Evolutionary conservation across 352 stramenopile genomes (phyloP), one percentile per base, ranked within the genome.

Genomic region (Phytopythium montanum): DNA sequence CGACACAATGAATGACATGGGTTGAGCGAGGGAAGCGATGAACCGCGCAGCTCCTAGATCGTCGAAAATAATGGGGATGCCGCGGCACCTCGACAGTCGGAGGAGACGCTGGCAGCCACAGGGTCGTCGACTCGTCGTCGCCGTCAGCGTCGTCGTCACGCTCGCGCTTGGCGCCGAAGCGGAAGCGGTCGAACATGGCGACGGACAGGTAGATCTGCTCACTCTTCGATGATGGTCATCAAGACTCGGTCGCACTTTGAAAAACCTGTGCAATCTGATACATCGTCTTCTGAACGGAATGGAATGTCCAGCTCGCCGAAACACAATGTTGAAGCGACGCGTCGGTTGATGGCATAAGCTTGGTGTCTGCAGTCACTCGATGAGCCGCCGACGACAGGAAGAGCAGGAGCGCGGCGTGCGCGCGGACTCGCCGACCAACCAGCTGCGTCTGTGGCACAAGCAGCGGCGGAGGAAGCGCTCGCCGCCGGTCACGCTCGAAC

Each of bases 161-260:
- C 53, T 64, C 33, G 26, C 81, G 77, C 72, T 89, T 91, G 34
- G 59, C 54, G 19, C 79, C 62, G 55, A 87, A 87, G 41, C 79
- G 77, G 65, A 87, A 91, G 45, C 70, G 74, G 14, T 74, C 66
- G 46, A 91, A 91, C 54, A 86, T 70, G 39, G 55, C 61, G 33
- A 7, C 19, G 19, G 19, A n/a, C n/a, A n/a, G n/a, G n/a, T n/a
- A n/a, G 33, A 38, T 38, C 33, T 38, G 33, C 33, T 38, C 9
- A 12, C 14, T 12, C 14, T 8, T 38, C 14, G 33, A 6, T 16
- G 33, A 14, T 38, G 33, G 14, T 38, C 9, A 13, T 10, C 31
- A 36, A 13, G n/a, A n/a, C n/a, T n/a, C n/a, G n/a, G n/a, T n/a
- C n/a, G n/a, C 31, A 7, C 29, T 36, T 36, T 36, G 31, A 10